Evolutionary conservation across 2,329 filamentous ascomycete species (phyloP), one percentile per base, ranked within the genome.

Genomic region (Periglandula ipomoeae): DNA sequence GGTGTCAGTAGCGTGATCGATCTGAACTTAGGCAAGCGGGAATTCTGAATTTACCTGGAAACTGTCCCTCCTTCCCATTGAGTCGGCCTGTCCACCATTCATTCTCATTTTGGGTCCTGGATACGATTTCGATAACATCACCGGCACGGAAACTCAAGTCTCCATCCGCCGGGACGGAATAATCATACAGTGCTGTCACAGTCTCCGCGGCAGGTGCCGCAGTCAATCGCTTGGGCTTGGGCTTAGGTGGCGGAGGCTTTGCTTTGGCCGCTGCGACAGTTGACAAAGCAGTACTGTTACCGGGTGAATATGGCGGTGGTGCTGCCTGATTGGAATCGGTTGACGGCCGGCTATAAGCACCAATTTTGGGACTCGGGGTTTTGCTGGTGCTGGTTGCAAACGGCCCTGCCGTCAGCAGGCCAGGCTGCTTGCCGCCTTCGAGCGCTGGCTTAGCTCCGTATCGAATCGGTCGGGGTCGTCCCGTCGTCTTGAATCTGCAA

Each of bases 31-130:
- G 15, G n/a, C 8, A 9, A 7, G 23, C 9, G 3, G 11, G 9
- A 35, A 20, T n/a, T 13, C 39, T 17, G 13, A 7, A 39, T 81
- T 63, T 75, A 95, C 93, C 93, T 70, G 93, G 93, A 65, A 98
- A 98, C 63, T 97, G 91, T 23, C 93, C 93, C 61, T 87, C 74
- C 68, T 84, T 85, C 44, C 86, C 89, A 51, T 85, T 75, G 47
- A 95, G 63, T 63, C 81, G 87, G 34, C 93, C 93, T 8, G 77
- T 84, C 93, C 93, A 98, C 93, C 93, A 98, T 67, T 98, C 93
- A 58, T 98, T 97, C 46, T 88, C 84, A 60, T 95, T 96, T 53
- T 79, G 75, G n/a, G 89, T 95, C 56, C 87, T 78, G 52, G 76
- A 77, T 2, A 93, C 65, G 57, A 98, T 90, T 65, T 97, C 90